These are phyloP conservation scores for Rhexocercosporidium sp. DNA, from an alignment of 2,329 filamentous ascomycete genomes.

Conservation along the genomic window DNA sequence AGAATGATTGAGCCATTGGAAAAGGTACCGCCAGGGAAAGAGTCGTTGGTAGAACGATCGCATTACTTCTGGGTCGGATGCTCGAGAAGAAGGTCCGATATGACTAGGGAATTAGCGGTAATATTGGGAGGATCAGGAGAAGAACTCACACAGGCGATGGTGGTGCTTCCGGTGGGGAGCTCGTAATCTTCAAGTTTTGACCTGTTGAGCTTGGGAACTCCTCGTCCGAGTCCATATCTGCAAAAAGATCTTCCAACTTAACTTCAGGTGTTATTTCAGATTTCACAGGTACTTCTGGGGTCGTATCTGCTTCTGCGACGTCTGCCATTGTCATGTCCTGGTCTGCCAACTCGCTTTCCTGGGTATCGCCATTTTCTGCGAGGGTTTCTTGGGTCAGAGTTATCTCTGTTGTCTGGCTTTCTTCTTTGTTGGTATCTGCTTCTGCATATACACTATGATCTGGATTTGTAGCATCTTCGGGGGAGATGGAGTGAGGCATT, in stretches of 20 bases:
- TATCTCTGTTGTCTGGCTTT: constrained; percentile 34
- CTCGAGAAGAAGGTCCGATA: constrained; percentile 46
- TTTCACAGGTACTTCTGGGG: constrained; percentile 23
- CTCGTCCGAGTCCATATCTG: constrained; percentile 63
- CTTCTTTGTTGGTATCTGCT: constrained; percentile 36
- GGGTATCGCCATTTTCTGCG: constrained; percentile 18
- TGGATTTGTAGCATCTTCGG: constrained; percentile 39
- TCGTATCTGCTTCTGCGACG: constrained; percentile 17
- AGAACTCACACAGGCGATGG: constrained; percentile 51
- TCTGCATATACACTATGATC: constrained; percentile 44
- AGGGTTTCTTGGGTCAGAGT: constrained; percentile 15
- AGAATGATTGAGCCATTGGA: constrained; percentile 97
- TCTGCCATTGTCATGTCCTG: constrained; percentile 39
- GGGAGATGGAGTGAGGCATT: constrained; percentile 54
- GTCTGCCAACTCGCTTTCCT: constrained; percentile 26
- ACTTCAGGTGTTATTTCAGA: constrained; percentile 49
- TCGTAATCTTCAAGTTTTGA: constrained; percentile 48
- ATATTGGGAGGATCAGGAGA: neutral
- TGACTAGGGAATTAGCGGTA: constrained; percentile 39
- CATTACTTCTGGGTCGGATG: constrained; percentile 83
- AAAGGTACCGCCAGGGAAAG: constrained; percentile 92
- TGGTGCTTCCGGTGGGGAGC: constrained; percentile 50
- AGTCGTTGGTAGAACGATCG: constrained; percentile 93
- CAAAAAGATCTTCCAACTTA: constrained; percentile 65
- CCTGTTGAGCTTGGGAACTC: constrained; percentile 59